Conservation (phyloP, 1,284 basidiomycete species). For the Phlebopus sp. region DNA sequence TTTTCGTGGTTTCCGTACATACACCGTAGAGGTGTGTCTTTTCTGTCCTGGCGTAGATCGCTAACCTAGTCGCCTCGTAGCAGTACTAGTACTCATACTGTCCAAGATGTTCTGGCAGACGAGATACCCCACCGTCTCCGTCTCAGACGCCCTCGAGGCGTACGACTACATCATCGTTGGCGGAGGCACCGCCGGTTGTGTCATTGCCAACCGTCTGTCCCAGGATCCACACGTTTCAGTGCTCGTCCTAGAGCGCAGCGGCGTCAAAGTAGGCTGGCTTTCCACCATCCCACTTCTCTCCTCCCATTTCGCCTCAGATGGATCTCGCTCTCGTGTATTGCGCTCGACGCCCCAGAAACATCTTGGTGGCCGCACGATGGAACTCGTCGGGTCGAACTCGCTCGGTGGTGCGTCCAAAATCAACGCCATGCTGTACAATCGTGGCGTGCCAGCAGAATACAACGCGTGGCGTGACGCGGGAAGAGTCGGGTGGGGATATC, state of each 20-base stretch:
- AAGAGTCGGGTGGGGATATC: constrained; percentile 37
- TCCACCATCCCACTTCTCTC: constrained; percentile 36
- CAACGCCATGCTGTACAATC: constrained; percentile 40
- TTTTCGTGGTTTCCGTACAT: too few relatives aligned
- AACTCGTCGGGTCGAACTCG: constrained; percentile 37
- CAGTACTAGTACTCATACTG: neutral
- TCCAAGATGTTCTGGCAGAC: neutral
- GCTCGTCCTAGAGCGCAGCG: constrained; percentile 35
- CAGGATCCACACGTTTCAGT: constrained; percentile 25
- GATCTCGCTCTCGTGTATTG: neutral
- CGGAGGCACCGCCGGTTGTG: constrained; percentile 36
- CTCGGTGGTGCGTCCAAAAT: constrained; percentile 44
- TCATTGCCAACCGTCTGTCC: constrained; percentile 34
- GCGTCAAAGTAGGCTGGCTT: constrained; percentile 31
- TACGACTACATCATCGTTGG: constrained; percentile 9
- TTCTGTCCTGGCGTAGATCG: too few relatives aligned
- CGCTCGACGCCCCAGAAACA: constrained; percentile 13
- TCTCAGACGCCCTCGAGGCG: neutral
- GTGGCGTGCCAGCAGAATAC: constrained; percentile 39
- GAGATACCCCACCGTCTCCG: neutral
- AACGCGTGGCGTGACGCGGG: constrained; percentile 36
- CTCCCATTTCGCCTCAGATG: constrained; percentile 20
- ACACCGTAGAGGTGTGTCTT: too few relatives aligned
- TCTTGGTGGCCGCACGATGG: constrained; percentile 22
- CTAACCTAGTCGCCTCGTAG: too few relatives aligned